Evolutionary conservation across 345 rosid species (phyloP).

Genomic region (Salix exigua): DNA sequence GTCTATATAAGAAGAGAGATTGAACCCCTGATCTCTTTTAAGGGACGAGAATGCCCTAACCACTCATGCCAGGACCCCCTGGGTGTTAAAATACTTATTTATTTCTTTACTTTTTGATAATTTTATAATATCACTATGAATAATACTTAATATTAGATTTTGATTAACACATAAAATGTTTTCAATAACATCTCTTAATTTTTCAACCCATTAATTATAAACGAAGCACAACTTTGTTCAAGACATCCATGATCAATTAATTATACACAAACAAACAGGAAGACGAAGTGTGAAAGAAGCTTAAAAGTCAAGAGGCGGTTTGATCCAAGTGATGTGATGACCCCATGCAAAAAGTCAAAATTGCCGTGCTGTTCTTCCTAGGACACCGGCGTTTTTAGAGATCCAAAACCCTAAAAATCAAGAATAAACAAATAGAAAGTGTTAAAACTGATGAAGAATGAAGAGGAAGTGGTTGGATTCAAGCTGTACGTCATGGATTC

Average conservation of each 20-base stretch:
- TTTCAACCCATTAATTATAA: no score
- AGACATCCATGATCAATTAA: no score
- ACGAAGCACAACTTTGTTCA: not conserved
- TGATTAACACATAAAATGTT: no score
- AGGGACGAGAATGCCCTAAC: no score
- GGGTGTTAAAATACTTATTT: no score
- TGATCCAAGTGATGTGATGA: not conserved
- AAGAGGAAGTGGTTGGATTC: slow-evolving; percentile 19
- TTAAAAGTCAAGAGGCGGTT: not conserved
- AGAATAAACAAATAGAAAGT: not conserved
- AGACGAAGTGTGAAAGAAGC: not conserved
- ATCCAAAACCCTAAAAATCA: slow-evolving; percentile 7
- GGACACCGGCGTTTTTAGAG: slow-evolving; percentile 20
- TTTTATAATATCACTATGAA: no score
- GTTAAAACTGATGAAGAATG: not conserved
- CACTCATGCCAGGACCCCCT: no score
- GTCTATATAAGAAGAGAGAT: no score
- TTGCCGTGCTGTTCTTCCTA: slow-evolving; percentile 4
- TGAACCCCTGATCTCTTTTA: no score
- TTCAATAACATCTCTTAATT: no score
- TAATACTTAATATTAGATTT: no score
- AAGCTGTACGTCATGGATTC: slow-evolving; percentile 23
- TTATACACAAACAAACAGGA: not conserved
- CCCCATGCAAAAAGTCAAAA: slow-evolving; percentile 16
- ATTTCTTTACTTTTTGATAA: no score